Evolutionary conservation across 1,139 yeast genomes (phyloP).

Genomic region (Debaryomyces nepalensis): DNA sequence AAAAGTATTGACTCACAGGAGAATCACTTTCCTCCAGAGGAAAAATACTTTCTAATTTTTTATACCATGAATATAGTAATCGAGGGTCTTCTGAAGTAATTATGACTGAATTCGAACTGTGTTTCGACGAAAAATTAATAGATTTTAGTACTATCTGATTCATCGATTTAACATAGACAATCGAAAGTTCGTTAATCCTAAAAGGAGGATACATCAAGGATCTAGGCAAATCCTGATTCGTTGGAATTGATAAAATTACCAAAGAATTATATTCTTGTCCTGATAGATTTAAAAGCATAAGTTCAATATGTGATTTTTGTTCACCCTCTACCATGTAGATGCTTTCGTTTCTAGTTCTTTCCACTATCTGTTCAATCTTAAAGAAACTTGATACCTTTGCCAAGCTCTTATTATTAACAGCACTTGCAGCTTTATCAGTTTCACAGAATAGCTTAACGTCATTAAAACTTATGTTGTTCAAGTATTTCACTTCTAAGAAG

Average conservation of each 20-base stretch:
- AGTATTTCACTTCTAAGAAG: conserved; percentile 23
- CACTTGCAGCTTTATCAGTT: conserved; percentile 11
- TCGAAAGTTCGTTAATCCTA: conserved; percentile 34
- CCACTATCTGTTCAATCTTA: conserved; percentile 40
- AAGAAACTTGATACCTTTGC: conserved; percentile 47
- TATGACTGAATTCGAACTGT: conserved; percentile 12
- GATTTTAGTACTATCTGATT: conserved; percentile 32
- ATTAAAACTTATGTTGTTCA: conserved; percentile 42
- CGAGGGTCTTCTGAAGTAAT: conserved; percentile 25
- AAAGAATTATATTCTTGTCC: conserved; percentile 38
- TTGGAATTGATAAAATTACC: conserved; percentile 38
- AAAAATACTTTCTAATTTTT: conserved; percentile 34
- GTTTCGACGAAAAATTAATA: conserved; percentile 27
- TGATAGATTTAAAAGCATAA: conserved; percentile 36
- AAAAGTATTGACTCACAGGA: conserved; percentile 28
- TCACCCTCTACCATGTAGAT: conserved; percentile 21
- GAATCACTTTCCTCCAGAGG: conserved; percentile 35
- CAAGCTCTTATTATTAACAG: conserved; percentile 6
- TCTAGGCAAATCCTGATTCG: conserved; percentile 24
- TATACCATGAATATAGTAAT: conserved; percentile 32
- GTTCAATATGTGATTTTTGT: conserved; percentile 27
- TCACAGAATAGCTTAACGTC: conserved; percentile 37
- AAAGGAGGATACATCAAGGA: conserved; percentile 51
- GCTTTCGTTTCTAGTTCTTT: conserved; percentile 33
- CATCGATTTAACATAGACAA: conserved; percentile 24